Conservation (phyloP, 495 filamentous ascomycete genomes). For the Thozetella sp. region DNA sequence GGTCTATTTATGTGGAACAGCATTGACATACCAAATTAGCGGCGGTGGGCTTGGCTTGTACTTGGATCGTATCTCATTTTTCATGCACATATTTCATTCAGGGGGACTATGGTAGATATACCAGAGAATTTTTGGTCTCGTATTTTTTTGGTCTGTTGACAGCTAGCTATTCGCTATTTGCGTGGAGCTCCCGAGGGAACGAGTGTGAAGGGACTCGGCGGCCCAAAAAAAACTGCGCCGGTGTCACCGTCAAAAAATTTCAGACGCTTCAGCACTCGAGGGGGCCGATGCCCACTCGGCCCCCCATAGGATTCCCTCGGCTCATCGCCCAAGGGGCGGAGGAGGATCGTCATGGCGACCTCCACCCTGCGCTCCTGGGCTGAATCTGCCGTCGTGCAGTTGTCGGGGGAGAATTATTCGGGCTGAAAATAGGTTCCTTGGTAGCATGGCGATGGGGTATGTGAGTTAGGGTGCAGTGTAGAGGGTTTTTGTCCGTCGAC, state of each 20-base stretch:
- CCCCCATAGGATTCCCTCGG: neutral
- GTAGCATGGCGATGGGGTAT: conserved; percentile 2
- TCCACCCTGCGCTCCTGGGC: neutral
- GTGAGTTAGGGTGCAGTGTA: conserved; percentile 5
- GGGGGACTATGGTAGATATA: no score
- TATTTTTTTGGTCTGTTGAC: conserved; percentile 24
- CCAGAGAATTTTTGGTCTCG: conserved; percentile 19
- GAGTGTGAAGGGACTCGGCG: neutral
- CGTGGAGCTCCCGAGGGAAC: neutral
- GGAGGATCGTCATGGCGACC: neutral
- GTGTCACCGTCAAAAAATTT: no score
- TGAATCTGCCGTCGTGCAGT: neutral
- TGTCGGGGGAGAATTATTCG: conserved; percentile 2
- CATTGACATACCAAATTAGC: no score
- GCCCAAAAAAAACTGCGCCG: neutral
- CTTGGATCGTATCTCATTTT: no score
- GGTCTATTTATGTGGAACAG: no score
- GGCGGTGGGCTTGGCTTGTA: neutral
- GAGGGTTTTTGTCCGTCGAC: conserved; percentile 11
- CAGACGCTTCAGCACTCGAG: neutral
- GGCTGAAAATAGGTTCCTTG: neutral
- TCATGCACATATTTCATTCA: no score
- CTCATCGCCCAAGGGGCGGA: neutral
- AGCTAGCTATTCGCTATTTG: conserved; percentile 19
- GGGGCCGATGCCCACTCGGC: neutral